Evolutionary conservation across 305 asterid species (phyloP), one percentile per base, ranked within the genome.

Genomic region (Fraxinus floribunda): DNA sequence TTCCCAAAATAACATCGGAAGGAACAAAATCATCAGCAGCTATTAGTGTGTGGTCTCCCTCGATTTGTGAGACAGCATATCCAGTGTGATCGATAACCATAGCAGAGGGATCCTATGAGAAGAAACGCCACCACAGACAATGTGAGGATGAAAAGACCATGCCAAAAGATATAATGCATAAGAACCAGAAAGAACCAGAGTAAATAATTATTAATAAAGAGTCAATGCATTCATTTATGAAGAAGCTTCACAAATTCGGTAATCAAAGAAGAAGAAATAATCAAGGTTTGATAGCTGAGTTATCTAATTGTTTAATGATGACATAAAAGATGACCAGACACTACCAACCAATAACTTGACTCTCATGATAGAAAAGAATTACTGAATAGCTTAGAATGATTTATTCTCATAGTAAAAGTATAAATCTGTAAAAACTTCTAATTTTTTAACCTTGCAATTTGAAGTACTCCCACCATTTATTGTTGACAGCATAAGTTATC

Each of bases 41-140:
- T 77, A 95, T 88, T 86, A 92, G 82, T 24, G 95, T 88, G 80
- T 91, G 98, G 84, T 89, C 97, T 77, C 97, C 97, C 75, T 90
- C 91, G 1, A 89, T 85, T 88, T 86, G 90, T 30, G 93, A 90
- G 80, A 91, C 92, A 22, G 94, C 94, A 87, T 90, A 87, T 86
- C 93, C 89, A 46, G 87, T 87, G 86, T 95, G 98, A 84, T 95
- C 98, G 62, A 93, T 88, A 35, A 92, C 97, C 90, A 91, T n/a
- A 30, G 98, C 93, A 79, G 91, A 81, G 68, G 92, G 87, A 85
- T 95, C 97, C 98, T 95, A 86, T 79, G 16, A 79, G 82, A 64
- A 49, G 24, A 73, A 81, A 78, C 70, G 81, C 30, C 5, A 24
- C 55, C 72, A 80, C 57, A 73, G 20, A 22, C 22, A 68, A 38